A percentile compares a stretch with the other conserved stretches of the same genome.
These are phyloP conservation scores for Aspergillus bridgeri DNA, from an alignment of 495 filamentous ascomycete genomes.

Conservation along the genomic window DNA sequence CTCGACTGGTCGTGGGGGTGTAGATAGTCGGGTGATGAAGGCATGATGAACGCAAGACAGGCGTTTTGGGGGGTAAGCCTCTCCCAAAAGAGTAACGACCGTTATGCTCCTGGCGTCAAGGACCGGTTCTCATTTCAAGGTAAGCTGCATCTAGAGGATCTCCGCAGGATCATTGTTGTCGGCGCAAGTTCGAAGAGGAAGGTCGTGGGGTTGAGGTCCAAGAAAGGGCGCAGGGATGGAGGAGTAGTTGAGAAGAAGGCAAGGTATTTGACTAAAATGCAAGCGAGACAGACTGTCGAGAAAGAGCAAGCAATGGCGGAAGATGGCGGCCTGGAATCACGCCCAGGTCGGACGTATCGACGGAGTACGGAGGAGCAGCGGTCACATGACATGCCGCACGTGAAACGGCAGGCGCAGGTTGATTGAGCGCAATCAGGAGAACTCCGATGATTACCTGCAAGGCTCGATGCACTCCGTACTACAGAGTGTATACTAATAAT, in stretches of 20 bases:
- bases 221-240: not conserved
- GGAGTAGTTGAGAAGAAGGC: not conserved
- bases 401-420: not conserved
- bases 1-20: slow-evolving; percentile 31
- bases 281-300: not conserved
- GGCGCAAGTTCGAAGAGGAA: not conserved
- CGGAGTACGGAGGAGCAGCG: no score
- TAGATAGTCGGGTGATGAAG: slow-evolving; percentile 40
- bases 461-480: no score
- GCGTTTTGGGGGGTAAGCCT: slow-evolving; percentile 5
- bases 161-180: slow-evolving; percentile 19
- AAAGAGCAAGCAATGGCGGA: not conserved
- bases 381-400: not conserved
- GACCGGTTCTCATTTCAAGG: slow-evolving; percentile 24
- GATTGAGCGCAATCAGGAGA: no score
- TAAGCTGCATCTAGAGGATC: slow-evolving; percentile 20
- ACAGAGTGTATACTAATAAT: no score
- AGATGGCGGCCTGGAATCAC: not conserved
- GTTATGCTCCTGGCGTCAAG: slow-evolving; percentile 14
- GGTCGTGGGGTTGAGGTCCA: not conserved
- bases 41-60: slow-evolving; percentile 24
- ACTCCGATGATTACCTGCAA: no score
- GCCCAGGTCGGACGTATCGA: no score
- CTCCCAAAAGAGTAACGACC: slow-evolving; percentile 11
- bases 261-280: no score